Evolutionary conservation across 768 basidiomycete genomes (phyloP).

Genomic region (Boletus barrowsii): DNA sequence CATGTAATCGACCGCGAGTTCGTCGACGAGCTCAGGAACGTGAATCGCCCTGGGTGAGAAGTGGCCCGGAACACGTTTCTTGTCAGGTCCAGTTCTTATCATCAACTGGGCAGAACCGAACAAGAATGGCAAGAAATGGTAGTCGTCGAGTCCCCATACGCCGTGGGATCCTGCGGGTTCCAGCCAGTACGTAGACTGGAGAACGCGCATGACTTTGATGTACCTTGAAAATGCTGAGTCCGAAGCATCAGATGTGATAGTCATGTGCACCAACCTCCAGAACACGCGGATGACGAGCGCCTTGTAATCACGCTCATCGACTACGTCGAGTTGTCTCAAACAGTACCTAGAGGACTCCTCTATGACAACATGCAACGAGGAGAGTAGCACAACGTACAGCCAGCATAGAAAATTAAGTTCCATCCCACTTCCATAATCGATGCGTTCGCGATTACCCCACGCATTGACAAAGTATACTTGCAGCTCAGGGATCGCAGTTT

Average conservation of each 20-base stretch:
- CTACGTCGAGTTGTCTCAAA: constrained; percentile 65
- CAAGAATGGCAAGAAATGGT: constrained; percentile 91
- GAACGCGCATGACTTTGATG: constrained; percentile 72
- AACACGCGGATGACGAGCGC: constrained; percentile 82
- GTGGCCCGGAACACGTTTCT: constrained; percentile 48
- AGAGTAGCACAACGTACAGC: constrained; percentile 57
- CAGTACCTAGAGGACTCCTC: constrained; percentile 59
- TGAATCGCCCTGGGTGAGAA: constrained; percentile 92
- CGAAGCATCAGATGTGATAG: not conserved
- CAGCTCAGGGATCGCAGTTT: constrained; percentile 62
- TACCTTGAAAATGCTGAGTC: constrained; percentile 43
- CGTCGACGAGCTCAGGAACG: constrained; percentile 85
- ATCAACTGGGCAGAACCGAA: constrained; percentile 78
- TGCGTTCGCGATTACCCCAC: constrained; percentile 89
- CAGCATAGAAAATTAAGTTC: constrained; percentile 97
- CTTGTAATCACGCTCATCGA: constrained; percentile 61
- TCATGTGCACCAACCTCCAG: constrained; percentile 60
- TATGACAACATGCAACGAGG: not conserved
- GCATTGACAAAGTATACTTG: constrained; percentile 78
- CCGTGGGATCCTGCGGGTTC: constrained; percentile 99
- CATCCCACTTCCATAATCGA: constrained; percentile 99
- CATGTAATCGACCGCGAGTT: constrained; percentile 91
- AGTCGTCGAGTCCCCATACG: constrained; percentile 96
- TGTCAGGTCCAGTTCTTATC: constrained; percentile 6
- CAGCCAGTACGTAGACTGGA: constrained; percentile 95